Evolutionary conservation across 2,329 filamentous ascomycete species (phyloP).

Genomic region (Ambrosiella xylebori): DNA sequence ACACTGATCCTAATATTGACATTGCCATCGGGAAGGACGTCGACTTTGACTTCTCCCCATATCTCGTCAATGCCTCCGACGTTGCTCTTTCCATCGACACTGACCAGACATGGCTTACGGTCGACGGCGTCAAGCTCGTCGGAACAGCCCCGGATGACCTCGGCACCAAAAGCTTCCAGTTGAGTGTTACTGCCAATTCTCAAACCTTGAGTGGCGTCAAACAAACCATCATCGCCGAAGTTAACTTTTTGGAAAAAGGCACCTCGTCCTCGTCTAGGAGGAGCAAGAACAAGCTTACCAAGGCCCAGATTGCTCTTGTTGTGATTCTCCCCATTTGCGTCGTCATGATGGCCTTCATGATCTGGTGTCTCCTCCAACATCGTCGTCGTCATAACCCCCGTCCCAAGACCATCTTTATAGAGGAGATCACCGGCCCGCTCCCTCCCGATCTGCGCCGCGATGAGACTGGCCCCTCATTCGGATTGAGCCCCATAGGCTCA

Average conservation of each 20-base stretch:
- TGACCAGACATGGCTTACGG: conserved; percentile 26
- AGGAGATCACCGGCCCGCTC: conserved; percentile 7
- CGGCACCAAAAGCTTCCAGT: not conserved
- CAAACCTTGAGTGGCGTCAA: conserved; percentile 11
- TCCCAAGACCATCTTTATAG: conserved; percentile 7
- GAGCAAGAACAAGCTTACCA: conserved; percentile 12
- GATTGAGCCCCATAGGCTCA: conserved; percentile 3
- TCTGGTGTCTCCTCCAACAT: conserved; percentile 21
- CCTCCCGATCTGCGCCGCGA: conserved; percentile 8
- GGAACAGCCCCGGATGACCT: conserved; percentile 23
- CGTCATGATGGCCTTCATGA: conserved; percentile 19
- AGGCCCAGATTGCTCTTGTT: conserved; percentile 24
- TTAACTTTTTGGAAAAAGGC: conserved; percentile 20
- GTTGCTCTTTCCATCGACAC: conserved; percentile 24
- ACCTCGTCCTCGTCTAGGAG: conserved; percentile 15
- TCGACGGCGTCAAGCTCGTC: conserved; percentile 23
- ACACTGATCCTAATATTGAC: conserved; percentile 23
- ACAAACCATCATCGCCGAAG: conserved; percentile 16
- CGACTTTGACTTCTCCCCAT: conserved; percentile 25
- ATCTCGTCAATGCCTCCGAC: conserved; percentile 25
- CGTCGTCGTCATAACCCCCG: conserved; percentile 17
- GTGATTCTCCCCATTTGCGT: conserved; percentile 27
- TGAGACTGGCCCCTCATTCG: conserved; percentile 7
- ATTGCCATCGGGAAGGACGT: conserved; percentile 26
- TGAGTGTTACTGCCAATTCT: conserved; percentile 11